Percentiles rank a stretch among this genome's conserved stretches.
phyloP scores from a whole-genome alignment of 73 alveolate genomes.

The Uronychia setigera region DNA sequence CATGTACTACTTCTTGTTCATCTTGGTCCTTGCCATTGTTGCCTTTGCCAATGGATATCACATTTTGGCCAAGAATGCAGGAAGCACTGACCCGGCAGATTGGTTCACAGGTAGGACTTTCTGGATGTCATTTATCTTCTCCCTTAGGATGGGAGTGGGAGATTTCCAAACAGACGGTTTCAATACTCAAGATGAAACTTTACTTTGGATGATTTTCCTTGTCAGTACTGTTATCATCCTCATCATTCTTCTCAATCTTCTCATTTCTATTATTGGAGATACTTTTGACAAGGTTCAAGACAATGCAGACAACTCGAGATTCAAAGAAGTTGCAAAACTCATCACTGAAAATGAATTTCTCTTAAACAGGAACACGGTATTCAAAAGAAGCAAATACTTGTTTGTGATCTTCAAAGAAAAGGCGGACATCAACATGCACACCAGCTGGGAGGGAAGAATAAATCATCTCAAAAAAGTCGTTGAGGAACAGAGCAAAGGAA shows the following conservation, averaged over 20 bases:
- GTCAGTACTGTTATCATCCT: constrained; percentile 21
- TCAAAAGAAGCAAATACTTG: too few relatives aligned
- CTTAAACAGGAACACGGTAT: too few relatives aligned
- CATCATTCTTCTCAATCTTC: constrained; percentile 40
- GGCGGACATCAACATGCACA: too few relatives aligned
- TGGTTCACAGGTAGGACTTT: not conserved
- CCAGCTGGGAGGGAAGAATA: too few relatives aligned
- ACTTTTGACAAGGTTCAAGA: constrained; percentile 30
- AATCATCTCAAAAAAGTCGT: too few relatives aligned
- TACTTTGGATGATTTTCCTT: constrained; percentile 34
- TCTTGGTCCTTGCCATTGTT: constrained; percentile 6
- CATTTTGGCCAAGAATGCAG: not conserved
- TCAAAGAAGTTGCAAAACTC: constrained; percentile 24
- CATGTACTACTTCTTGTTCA: constrained; percentile 21
- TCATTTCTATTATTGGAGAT: constrained; percentile 48
- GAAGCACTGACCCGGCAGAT: not conserved
- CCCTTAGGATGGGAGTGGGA: constrained; percentile 30
- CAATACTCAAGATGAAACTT: not conserved
- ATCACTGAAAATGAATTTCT: constrained; percentile 25
- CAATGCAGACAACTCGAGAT: constrained; percentile 11
- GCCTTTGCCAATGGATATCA: constrained; percentile 25
- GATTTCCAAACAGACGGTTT: constrained; percentile 33
- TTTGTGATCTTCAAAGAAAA: too few relatives aligned
- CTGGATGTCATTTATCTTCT: constrained; percentile 14
- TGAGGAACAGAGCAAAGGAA: too few relatives aligned